These are phyloP conservation scores for Trebouxia gelatinosa DNA, from an alignment of 163 green algal species.

Conservation along the genomic window DNA sequence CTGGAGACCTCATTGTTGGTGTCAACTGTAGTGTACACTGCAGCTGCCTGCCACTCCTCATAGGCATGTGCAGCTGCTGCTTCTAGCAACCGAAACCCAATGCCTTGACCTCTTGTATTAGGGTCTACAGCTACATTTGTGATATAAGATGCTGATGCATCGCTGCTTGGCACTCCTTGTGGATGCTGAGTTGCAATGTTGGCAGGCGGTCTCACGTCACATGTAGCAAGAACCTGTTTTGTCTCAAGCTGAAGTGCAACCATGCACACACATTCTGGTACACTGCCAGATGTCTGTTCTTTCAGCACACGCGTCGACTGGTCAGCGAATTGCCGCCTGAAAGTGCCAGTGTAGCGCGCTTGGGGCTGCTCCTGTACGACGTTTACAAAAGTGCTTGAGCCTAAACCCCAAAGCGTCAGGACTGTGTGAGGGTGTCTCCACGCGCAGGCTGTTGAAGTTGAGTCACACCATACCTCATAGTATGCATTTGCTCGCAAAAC, in stretches of 20 bases:
- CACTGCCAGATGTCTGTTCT: not conserved
- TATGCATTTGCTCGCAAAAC: constrained; percentile 3
- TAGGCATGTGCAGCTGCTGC: not conserved
- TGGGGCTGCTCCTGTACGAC: constrained; percentile 21
- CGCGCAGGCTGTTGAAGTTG: no score
- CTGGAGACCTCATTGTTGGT: constrained; percentile 17
- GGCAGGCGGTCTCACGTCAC: not conserved
- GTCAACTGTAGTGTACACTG: constrained; percentile 18
- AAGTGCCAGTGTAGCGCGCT: not conserved
- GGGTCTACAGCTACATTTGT: constrained; percentile 29
- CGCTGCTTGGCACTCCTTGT: not conserved
- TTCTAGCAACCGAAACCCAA: constrained; percentile 19
- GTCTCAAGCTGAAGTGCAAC: not conserved
- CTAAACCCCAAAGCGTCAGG: not conserved
- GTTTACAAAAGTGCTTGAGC: no score
- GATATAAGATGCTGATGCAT: constrained; percentile 9
- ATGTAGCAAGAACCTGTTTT: not conserved
- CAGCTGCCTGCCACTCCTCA: constrained; percentile 7
- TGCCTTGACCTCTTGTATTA: not conserved
- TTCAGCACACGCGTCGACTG: not conserved
- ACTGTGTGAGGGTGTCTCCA: not conserved
- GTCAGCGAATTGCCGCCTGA: constrained; percentile 7
- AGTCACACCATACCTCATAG: constrained; percentile 27
- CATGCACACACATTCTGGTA: constrained; percentile 12
- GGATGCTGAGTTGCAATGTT: not conserved